Evolutionary conservation across 441 rosid genomes (phyloP).

Genomic region (Flueggea neowawraea): DNA sequence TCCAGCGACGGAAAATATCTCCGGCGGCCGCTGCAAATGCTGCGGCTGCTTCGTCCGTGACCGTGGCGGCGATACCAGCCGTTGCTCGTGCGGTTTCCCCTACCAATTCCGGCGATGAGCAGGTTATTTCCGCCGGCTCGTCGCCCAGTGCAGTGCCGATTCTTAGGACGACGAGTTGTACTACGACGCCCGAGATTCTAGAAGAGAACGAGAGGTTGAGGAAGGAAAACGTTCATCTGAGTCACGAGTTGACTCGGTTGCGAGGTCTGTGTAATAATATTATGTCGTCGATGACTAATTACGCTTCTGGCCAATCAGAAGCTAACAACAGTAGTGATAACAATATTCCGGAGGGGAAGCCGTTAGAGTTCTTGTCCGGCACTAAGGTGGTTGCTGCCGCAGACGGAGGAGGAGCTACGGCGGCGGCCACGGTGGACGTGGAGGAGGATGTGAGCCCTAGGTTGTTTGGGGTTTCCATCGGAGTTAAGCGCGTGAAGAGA

Average conservation of each 20-base stretch:
- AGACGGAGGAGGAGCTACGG: constrained; percentile 19
- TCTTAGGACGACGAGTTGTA: constrained; percentile 56
- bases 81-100: constrained; percentile 52
- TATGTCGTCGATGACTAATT: constrained; percentile 54
- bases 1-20: constrained; percentile 77
- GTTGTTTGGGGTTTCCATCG: constrained; percentile 83
- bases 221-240: constrained; percentile 63
- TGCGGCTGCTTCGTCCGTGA: constrained; percentile 7
- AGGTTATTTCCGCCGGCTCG: constrained; percentile 63
- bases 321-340: background rate
- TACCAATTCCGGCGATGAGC: constrained; percentile 80
- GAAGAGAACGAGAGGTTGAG: constrained; percentile 84
- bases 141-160: constrained; percentile 41
- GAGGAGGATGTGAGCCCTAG: constrained; percentile 49
- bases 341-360: constrained; percentile 22
- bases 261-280: constrained; percentile 65
- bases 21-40: constrained; percentile 15
- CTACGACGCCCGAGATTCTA: constrained; percentile 63
- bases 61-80: constrained; percentile 32
- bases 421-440: constrained; percentile 8
- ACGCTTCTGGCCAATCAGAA: constrained; percentile 22
- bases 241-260: constrained; percentile 57
- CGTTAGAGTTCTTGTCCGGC: constrained; percentile 26
- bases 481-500: constrained; percentile 59
- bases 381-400: constrained; percentile 23